These are phyloP conservation scores for Gryganskiella cystojenkinii DNA, from an alignment of 192 early-diverging fungal species.

Conservation along the genomic window DNA sequence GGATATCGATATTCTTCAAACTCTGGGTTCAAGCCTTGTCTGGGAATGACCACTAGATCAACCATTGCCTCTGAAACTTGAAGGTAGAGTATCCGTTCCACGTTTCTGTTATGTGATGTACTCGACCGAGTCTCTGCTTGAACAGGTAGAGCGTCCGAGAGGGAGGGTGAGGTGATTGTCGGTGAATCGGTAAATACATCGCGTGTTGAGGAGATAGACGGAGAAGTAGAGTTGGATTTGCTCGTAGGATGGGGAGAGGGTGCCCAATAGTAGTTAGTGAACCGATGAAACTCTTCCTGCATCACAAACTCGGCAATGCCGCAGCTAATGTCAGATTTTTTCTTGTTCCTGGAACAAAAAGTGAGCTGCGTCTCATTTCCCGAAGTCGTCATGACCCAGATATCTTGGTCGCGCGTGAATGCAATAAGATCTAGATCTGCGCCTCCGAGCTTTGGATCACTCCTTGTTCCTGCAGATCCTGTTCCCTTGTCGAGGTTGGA, in stretches of 20 bases:
- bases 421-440: constrained; percentile 58
- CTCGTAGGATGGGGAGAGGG: constrained; percentile 26
- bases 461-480: constrained; percentile 20
- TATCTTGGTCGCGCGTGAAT: constrained; percentile 70
- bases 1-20: constrained; percentile 69
- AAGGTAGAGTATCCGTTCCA: constrained; percentile 68
- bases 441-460: constrained; percentile 71
- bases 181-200: not conserved
- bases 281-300: constrained; percentile 79
- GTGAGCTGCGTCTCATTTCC: constrained; percentile 71
- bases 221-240: constrained; percentile 1
- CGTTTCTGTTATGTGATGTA: not conserved
- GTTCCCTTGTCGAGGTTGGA: constrained; percentile 19
- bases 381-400: constrained; percentile 64
- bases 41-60: constrained; percentile 58
- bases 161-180: constrained; percentile 8
- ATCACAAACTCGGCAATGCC: constrained; percentile 78
- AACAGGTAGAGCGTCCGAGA: not conserved
- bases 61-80: constrained; percentile 68
- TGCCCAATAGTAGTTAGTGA: constrained; percentile 72
- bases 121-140: not conserved
- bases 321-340: constrained; percentile 58
- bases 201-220: not conserved
- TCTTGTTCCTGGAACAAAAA: constrained; percentile 56
- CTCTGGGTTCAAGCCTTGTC: constrained; percentile 55